A percentile compares a stretch with the other conserved stretches of the same genome.
Evolutionary conservation across 441 rosid species (phyloP).

Genomic region (Erysimum cheiri): DNA sequence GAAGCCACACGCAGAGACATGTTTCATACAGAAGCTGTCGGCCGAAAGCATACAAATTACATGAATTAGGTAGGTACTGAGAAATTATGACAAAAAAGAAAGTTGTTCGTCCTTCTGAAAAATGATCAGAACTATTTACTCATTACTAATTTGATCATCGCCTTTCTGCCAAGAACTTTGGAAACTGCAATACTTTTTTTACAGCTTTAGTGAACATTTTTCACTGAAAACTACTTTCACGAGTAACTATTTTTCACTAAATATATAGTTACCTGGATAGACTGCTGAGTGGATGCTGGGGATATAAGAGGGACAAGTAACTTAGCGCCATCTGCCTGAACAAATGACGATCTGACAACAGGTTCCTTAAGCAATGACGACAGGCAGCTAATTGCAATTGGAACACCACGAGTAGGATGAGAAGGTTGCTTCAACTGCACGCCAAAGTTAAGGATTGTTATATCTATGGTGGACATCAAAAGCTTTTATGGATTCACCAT

Average conservation of each 20-base stretch:
- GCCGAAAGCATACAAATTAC: slow-evolving; percentile 34
- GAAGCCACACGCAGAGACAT: slow-evolving; percentile 91
- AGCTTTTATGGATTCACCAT: slow-evolving; percentile 9
- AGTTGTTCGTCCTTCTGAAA: slow-evolving; percentile 5
- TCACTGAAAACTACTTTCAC: slow-evolving; percentile 3
- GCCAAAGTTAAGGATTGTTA: slow-evolving; percentile 37
- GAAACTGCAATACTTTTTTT: slow-evolving; percentile 4
- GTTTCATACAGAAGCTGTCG: slow-evolving; percentile 95
- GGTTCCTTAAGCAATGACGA: slow-evolving; percentile 85
- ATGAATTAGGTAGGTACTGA: slow-evolving; percentile 27
- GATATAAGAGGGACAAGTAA: slow-evolving; percentile 81
- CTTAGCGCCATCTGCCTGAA: slow-evolving; percentile 92
- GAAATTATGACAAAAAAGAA: slow-evolving; percentile 20
- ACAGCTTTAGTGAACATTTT: slow-evolving; percentile 14
- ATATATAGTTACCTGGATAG: slow-evolving; percentile 73
- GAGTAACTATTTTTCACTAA: background rate
- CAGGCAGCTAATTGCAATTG: slow-evolving; percentile 80
- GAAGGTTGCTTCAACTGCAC: slow-evolving; percentile 89
- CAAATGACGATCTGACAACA: slow-evolving; percentile 89
- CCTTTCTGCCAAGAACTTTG: background rate
- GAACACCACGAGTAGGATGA: slow-evolving; percentile 82
- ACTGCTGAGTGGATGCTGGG: slow-evolving; percentile 97
- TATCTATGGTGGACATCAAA: too few relatives aligned
- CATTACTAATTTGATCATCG: slow-evolving; percentile 3
- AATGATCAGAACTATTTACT: slow-evolving; percentile 5